Conservation (phyloP, 345 rosid genomes). For the Xanthoceras sorbifolium region DNA sequence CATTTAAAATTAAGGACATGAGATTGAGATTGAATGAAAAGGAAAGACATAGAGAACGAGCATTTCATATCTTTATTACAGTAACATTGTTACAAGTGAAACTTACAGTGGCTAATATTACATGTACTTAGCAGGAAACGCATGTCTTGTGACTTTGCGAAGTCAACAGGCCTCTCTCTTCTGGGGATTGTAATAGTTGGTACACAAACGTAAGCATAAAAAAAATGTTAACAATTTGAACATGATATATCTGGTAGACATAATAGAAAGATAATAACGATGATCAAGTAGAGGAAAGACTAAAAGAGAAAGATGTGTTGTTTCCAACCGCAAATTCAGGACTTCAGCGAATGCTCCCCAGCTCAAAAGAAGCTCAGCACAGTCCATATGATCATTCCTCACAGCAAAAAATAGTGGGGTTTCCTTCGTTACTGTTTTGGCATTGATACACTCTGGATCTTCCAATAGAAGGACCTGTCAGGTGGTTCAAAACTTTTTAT, state of each 20-base stretch:
- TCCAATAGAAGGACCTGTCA: slow-evolving; percentile 50
- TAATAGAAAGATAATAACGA: slow-evolving; percentile 6
- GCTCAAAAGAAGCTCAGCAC: slow-evolving; percentile 70
- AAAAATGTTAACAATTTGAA: slow-evolving; percentile 22
- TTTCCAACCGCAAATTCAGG: slow-evolving; percentile 73
- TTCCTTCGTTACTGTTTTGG: slow-evolving; percentile 65
- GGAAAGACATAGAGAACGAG: neutral
- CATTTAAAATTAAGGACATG: slow-evolving; percentile 19
- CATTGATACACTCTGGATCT: slow-evolving; percentile 53
- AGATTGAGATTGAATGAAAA: slow-evolving; percentile 28
- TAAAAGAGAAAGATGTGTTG: slow-evolving; percentile 8
- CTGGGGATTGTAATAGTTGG: slow-evolving; percentile 39
- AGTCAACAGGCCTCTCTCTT: slow-evolving; percentile 75
- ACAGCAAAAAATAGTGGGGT: slow-evolving; percentile 84
- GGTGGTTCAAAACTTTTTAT: neutral
- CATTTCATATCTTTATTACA: neutral
- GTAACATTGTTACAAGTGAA: neutral
- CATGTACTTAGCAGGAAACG: slow-evolving; percentile 68
- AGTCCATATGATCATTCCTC: slow-evolving; percentile 64
- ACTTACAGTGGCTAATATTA: slow-evolving; percentile 67
- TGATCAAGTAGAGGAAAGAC: slow-evolving; percentile 1
- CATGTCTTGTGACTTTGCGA: slow-evolving; percentile 83
- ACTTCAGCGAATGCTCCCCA: slow-evolving; percentile 72
- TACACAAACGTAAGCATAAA: slow-evolving; percentile 16
- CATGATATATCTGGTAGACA: slow-evolving; percentile 1